Conservation (phyloP, 768 basidiomycete species). For the Leucocoprinus sp. region DNA sequence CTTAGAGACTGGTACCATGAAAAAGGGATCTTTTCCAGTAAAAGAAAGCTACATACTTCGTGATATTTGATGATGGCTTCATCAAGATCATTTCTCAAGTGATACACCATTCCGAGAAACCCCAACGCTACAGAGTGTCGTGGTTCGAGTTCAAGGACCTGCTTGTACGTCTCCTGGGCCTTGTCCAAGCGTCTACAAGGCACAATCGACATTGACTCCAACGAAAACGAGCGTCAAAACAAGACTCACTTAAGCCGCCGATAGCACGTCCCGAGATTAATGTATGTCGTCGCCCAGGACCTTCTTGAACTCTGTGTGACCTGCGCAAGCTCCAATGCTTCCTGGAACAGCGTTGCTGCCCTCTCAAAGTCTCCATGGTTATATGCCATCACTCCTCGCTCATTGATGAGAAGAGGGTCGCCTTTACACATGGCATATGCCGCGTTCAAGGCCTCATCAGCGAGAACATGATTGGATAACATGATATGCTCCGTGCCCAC, state of each 20-base stretch:
- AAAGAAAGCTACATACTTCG: slow-evolving; percentile 42
- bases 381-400: slow-evolving; percentile 88
- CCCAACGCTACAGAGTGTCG: slow-evolving; percentile 74
- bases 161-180: slow-evolving; percentile 66
- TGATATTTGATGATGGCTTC: slow-evolving; percentile 88
- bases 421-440: slow-evolving; percentile 74
- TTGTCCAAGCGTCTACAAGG: slow-evolving; percentile 42
- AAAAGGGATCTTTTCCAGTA: neutral
- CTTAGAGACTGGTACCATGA: slow-evolving; percentile 50
- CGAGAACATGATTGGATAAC: slow-evolving; percentile 71
- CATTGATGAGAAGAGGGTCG: slow-evolving; percentile 88
- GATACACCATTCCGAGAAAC: slow-evolving; percentile 84
- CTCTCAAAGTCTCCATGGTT: slow-evolving; percentile 73
- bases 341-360: slow-evolving; percentile 64
- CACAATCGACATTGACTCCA: neutral
- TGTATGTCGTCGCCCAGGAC: slow-evolving; percentile 83
- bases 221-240: neutral
- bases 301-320: slow-evolving; percentile 79
- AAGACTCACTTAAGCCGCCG: slow-evolving; percentile 65
- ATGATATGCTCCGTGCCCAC: slow-evolving; percentile 98
- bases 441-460: slow-evolving; percentile 83
- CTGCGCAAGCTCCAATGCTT: slow-evolving; percentile 73
- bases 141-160: slow-evolving; percentile 83
- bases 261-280: slow-evolving; percentile 88
- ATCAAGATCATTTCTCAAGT: slow-evolving; percentile 64